A percentile compares a stretch with the other conserved stretches of the same genome.
These are phyloP conservation scores for Xylaria venustula DNA, from an alignment of 495 filamentous ascomycete species.

Conservation along the genomic window DNA sequence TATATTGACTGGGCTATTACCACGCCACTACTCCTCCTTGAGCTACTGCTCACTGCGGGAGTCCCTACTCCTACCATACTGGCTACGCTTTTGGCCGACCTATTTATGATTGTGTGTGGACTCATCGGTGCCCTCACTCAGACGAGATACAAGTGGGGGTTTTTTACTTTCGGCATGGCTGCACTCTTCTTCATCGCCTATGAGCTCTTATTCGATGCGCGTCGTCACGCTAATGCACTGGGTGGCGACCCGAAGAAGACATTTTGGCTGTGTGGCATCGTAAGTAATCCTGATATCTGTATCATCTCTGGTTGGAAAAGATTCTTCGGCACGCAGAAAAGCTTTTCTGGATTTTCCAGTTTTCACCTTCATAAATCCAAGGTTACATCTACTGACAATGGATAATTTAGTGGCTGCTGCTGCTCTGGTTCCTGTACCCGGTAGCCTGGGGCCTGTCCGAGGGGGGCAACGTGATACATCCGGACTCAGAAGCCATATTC, in stretches of 20 bases:
- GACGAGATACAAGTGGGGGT: constrained; percentile 65
- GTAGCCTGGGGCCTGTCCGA: constrained; percentile 67
- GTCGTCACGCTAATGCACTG: constrained; percentile 51
- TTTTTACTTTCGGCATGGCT: constrained; percentile 62
- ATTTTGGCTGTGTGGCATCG: constrained; percentile 51
- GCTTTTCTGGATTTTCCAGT: no score
- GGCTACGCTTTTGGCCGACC: constrained; percentile 57
- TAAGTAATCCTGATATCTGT: no score
- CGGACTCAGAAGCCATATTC: constrained; percentile 65
- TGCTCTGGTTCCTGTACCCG: constrained; percentile 67
- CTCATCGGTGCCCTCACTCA: constrained; percentile 60
- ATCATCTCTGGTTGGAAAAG: no score
- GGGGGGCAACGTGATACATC: constrained; percentile 64
- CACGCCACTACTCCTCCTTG: constrained; percentile 53
- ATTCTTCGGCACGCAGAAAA: no score
- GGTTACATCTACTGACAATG: no score
- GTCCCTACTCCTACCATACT: constrained; percentile 66
- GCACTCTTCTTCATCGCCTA: constrained; percentile 59
- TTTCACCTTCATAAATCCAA: no score
- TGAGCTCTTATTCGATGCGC: constrained; percentile 51
- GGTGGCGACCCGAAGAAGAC: constrained; percentile 48
- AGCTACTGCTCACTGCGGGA: constrained; percentile 61
- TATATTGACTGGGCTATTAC: constrained; percentile 65
- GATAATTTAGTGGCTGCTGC: constrained; percentile 35
- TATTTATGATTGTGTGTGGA: constrained; percentile 63